Evolutionary conservation across 2,329 filamentous ascomycete genomes (phyloP).

Genomic region (Talaromyces rugulosus): DNA sequence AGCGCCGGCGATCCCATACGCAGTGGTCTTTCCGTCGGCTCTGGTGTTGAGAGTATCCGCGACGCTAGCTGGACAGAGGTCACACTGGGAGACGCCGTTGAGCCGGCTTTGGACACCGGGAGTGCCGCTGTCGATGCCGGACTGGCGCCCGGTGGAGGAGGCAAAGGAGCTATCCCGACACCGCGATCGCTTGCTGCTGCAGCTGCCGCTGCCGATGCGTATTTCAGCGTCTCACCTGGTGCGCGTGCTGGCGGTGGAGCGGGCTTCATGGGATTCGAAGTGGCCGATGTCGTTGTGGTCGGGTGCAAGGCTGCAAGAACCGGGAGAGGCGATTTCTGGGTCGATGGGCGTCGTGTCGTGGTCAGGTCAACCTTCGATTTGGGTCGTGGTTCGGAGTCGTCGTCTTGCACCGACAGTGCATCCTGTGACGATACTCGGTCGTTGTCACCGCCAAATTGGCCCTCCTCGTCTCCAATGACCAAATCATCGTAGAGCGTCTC

Average conservation of each 20-base stretch:
- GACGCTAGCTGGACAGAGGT: constrained; percentile 47
- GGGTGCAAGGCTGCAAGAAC: constrained; percentile 85
- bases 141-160: constrained; percentile 71
- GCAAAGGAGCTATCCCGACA: constrained; percentile 87
- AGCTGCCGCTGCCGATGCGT: constrained; percentile 91
- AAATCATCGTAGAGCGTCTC: constrained; percentile 94
- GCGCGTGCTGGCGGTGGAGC: constrained; percentile 79
- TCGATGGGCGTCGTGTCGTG: constrained; percentile 67
- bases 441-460: constrained; percentile 75
- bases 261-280: constrained; percentile 77
- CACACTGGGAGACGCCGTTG: constrained; percentile 55
- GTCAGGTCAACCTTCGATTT: constrained; percentile 56
- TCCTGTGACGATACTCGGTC: constrained; percentile 95
- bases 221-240: constrained; percentile 88
- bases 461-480: constrained; percentile 87
- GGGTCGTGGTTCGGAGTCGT: constrained; percentile 57
- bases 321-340: constrained; percentile 92
- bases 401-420: constrained; percentile 82
- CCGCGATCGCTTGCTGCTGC: constrained; percentile 84
- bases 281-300: constrained; percentile 39
- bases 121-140: constrained; percentile 47
- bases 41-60: constrained; percentile 34
- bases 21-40: constrained; percentile 38
- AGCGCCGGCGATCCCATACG: constrained; percentile 52
- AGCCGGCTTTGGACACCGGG: constrained; percentile 51